These are phyloP conservation scores for Climacium dendroides DNA, from an alignment of 225 moss, liverwort and hornwort genomes.

Conservation along the genomic window DNA sequence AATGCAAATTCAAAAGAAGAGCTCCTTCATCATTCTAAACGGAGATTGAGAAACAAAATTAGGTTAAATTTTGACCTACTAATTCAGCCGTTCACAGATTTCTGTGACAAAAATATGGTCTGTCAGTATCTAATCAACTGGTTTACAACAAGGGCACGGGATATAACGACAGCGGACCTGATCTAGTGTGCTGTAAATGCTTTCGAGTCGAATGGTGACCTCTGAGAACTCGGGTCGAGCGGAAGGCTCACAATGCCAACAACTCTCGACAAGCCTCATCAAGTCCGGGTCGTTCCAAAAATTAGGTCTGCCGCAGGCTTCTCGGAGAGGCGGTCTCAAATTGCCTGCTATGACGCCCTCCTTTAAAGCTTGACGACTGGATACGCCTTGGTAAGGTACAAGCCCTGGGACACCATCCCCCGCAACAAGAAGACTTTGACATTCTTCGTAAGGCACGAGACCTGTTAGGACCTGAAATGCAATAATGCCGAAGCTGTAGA, in stretches of 20 bases:
- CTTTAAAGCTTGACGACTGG: not conserved
- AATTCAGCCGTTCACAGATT: not conserved
- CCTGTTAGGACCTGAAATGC: not conserved
- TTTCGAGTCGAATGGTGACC: not conserved
- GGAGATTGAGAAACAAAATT: not conserved
- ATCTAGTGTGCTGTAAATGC: not conserved
- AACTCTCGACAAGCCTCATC: not conserved
- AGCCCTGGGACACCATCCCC: not conserved
- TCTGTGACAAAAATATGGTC: no score
- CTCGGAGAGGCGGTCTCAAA: constrained; percentile 3
- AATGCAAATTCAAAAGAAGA: not conserved
- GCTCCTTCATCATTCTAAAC: not conserved
- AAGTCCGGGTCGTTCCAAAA: not conserved
- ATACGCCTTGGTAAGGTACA: not conserved
- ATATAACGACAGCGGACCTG: not conserved
- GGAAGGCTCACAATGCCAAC: not conserved
- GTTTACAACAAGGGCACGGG: not conserved
- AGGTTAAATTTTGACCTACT: not conserved
- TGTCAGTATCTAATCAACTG: not conserved
- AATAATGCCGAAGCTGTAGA: not conserved
- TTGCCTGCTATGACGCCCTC: not conserved
- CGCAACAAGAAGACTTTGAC: not conserved
- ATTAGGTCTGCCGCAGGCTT: not conserved
- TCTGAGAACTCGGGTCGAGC: not conserved
- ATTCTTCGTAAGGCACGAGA: not conserved